phyloP scores from a whole-genome alignment of 1,284 basidiomycete species.

The Cryptococcus sp. region DNA sequence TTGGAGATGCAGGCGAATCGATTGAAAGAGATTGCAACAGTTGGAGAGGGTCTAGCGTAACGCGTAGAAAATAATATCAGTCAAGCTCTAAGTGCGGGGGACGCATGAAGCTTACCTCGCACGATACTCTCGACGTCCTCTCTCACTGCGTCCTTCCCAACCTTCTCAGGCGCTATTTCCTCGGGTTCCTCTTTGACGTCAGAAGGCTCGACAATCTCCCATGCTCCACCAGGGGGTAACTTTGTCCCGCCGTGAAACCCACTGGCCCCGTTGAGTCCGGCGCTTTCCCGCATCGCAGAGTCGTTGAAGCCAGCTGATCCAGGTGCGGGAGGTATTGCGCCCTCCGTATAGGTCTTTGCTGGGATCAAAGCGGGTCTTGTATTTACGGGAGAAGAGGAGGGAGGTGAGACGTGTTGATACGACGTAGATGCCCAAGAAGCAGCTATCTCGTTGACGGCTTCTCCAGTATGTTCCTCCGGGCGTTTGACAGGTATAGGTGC shows the following conservation, averaged over 20 bases:
- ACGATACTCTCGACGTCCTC: constrained; percentile 71
- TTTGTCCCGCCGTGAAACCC: constrained; percentile 12
- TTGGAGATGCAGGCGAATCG: constrained; percentile 29
- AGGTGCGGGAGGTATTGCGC: constrained; percentile 31
- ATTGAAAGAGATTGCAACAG: constrained; percentile 36
- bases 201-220: constrained; percentile 48
- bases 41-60: constrained; percentile 60
- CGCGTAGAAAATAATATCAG: constrained; percentile 1
- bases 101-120: constrained; percentile 59
- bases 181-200: constrained; percentile 27
- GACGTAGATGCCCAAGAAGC: constrained; percentile 39
- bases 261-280: neutral
- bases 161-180: constrained; percentile 31
- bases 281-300: neutral
- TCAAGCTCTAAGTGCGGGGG: constrained; percentile 16
- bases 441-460: constrained; percentile 14
- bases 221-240: constrained; percentile 48
- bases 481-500: constrained; percentile 16
- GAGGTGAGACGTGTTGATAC: constrained; percentile 32
- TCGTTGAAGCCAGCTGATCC: constrained; percentile 21
- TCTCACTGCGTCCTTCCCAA: constrained; percentile 59
- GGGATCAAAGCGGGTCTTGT: constrained; percentile 19
- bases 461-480: constrained; percentile 2
- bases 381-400: constrained; percentile 15
- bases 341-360: constrained; percentile 36